Conservation (phyloP, 2,329 filamentous ascomycete species). For the Mariannaea sp. region DNA sequence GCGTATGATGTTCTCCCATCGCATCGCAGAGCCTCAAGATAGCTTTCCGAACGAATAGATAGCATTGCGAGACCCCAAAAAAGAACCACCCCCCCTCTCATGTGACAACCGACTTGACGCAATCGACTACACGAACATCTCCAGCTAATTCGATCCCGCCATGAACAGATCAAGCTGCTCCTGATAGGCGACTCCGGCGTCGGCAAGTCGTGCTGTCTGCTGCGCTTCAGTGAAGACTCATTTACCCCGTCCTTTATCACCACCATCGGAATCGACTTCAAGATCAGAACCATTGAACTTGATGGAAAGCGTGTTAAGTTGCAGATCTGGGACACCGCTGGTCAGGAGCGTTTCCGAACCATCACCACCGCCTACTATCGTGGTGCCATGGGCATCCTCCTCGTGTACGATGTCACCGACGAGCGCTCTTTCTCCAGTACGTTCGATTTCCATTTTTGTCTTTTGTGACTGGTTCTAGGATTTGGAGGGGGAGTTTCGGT, state of each 20-base stretch:
- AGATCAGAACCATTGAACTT: slow-evolving; percentile 98
- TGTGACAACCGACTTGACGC: slow-evolving; percentile 3
- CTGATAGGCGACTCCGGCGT: slow-evolving; percentile 97
- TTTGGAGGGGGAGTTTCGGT: neutral
- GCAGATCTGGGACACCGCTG: slow-evolving; percentile 99
- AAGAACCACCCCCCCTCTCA: too few relatives aligned
- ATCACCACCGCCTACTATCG: slow-evolving; percentile 99
- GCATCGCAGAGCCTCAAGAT: neutral
- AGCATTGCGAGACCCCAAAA: neutral
- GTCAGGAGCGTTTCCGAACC: slow-evolving; percentile 96
- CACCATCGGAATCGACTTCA: slow-evolving; percentile 99
- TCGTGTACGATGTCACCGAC: slow-evolving; percentile 98
- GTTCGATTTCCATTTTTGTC: slow-evolving; percentile 38
- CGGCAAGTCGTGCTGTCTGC: slow-evolving; percentile 94
- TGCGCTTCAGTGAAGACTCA: slow-evolving; percentile 96
- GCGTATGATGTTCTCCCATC: slow-evolving; percentile 1
- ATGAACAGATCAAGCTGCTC: slow-evolving; percentile 85
- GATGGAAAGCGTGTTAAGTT: slow-evolving; percentile 99
- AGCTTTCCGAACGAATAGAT: neutral
- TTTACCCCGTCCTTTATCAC: slow-evolving; percentile 98
- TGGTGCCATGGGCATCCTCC: slow-evolving; percentile 95
- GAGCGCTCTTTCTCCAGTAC: slow-evolving; percentile 93
- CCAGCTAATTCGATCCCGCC: slow-evolving; percentile 20
- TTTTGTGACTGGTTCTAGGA: neutral
- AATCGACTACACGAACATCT: neutral